Conservation (phyloP, 73 alveolate species). For the Paramecium pentaurelia region DNA sequence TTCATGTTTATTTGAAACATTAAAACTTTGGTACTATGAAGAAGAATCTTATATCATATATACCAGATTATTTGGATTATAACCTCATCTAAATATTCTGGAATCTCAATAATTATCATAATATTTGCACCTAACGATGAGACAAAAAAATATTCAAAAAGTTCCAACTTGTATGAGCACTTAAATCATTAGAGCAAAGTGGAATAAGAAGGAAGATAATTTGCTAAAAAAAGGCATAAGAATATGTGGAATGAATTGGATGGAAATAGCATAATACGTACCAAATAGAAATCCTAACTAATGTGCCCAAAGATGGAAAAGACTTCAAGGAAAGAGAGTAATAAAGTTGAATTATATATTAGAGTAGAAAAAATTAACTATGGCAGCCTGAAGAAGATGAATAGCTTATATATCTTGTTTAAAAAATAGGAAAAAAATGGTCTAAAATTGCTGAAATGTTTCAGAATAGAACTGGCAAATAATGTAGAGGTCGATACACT, state of each 20-base stretch:
- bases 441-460: background rate
- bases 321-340: background rate
- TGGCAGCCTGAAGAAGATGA: background rate
- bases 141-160: background rate
- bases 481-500: background rate
- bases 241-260: background rate
- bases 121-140: background rate
- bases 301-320: slow-evolving; percentile 4
- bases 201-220: background rate
- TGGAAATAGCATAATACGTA: background rate
- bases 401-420: background rate
- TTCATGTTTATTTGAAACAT: too few species aligned
- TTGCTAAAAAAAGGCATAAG: background rate
- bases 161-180: background rate
- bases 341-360: background rate
- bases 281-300: background rate
- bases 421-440: background rate
- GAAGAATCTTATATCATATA: too few species aligned
- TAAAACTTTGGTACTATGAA: too few species aligned
- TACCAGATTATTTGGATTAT: too few species aligned
- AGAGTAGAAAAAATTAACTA: background rate
- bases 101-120: too few species aligned
- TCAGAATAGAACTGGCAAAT: background rate
- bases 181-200: background rate
- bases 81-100: too few species aligned